A percentile compares a stretch with the other conserved stretches of the same genome.
Conservation (phyloP, 163 green algal species). For the Volvox carteri region DNA sequence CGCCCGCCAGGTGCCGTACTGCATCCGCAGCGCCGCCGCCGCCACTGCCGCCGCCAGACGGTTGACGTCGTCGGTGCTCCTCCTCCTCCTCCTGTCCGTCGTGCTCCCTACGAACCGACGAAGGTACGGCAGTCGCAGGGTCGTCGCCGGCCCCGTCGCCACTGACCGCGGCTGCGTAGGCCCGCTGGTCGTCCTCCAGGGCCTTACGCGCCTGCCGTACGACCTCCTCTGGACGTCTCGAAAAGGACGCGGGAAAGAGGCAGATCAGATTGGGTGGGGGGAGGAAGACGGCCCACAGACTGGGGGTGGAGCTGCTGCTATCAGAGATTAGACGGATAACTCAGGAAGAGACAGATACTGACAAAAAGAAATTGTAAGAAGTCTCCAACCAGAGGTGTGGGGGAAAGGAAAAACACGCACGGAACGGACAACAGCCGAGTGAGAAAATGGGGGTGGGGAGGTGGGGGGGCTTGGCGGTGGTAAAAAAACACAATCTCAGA, state of each 20-base stretch:
- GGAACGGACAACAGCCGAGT: too few relatives aligned
- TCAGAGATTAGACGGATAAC: not conserved
- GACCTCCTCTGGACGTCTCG: constrained; percentile 6
- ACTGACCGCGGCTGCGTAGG: not conserved
- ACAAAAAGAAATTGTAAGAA: too few relatives aligned
- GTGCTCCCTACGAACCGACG: not conserved
- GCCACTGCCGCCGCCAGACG: not conserved
- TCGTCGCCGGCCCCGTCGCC: not conserved
- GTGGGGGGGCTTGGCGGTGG: too few relatives aligned
- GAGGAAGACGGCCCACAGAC: too few relatives aligned
- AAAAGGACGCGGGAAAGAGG: not conserved
- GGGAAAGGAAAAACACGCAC: too few relatives aligned
- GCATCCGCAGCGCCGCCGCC: not conserved
- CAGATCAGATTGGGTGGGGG: too few relatives aligned
- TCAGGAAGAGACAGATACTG: too few relatives aligned
- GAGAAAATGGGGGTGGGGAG: too few relatives aligned
- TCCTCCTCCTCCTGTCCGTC: too few relatives aligned
- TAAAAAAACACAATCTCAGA: too few relatives aligned
- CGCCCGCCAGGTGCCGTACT: not conserved
- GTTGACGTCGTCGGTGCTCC: not conserved
- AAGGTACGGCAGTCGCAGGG: not conserved
- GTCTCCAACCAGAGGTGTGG: too few relatives aligned
- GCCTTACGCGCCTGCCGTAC: not conserved
- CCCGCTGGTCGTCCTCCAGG: not conserved
- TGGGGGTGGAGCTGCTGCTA: not conserved